Conservation (phyloP, 768 basidiomycete genomes). For the Dentipellis sp. region DNA sequence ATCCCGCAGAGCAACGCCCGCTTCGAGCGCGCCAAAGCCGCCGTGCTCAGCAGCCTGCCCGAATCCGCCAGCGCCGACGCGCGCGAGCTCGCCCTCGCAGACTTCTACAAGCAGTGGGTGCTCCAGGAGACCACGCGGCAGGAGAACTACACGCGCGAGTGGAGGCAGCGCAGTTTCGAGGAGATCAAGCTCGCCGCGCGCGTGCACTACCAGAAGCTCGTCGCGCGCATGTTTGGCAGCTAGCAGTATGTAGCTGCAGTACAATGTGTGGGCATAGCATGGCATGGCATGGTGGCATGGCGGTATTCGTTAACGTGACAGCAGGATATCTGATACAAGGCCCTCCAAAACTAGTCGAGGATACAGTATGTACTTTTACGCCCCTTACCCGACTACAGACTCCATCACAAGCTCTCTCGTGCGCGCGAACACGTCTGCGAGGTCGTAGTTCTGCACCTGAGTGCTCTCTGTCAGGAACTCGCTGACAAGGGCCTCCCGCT, state of each 20-base stretch:
- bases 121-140: conserved; percentile 53
- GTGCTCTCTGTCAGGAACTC: conserved; percentile 61
- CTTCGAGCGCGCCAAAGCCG: conserved; percentile 63
- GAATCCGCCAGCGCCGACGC: conserved; percentile 37
- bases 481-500: conserved; percentile 44
- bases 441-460: conserved; percentile 39
- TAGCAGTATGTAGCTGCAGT: not conserved
- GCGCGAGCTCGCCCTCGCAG: conserved; percentile 61
- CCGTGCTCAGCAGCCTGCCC: conserved; percentile 48
- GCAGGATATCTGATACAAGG: no score
- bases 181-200: conserved; percentile 52
- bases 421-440: conserved; percentile 54
- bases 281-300: not conserved
- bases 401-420: conserved; percentile 53
- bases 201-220: conserved; percentile 33
- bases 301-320: not conserved
- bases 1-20: conserved; percentile 62
- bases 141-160: conserved; percentile 53
- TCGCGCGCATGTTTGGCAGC: conserved; percentile 13
- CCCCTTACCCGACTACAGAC: conserved; percentile 24
- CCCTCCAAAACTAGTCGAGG: not conserved
- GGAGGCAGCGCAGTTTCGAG: conserved; percentile 52
- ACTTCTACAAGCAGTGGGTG: conserved; percentile 70
- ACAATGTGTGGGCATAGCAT: not conserved
- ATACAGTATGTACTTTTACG: conserved; percentile 2